These are phyloP conservation scores for Saccharomyces mikatae DNA, from an alignment of 805 yeast genomes.

Conservation along the genomic window DNA sequence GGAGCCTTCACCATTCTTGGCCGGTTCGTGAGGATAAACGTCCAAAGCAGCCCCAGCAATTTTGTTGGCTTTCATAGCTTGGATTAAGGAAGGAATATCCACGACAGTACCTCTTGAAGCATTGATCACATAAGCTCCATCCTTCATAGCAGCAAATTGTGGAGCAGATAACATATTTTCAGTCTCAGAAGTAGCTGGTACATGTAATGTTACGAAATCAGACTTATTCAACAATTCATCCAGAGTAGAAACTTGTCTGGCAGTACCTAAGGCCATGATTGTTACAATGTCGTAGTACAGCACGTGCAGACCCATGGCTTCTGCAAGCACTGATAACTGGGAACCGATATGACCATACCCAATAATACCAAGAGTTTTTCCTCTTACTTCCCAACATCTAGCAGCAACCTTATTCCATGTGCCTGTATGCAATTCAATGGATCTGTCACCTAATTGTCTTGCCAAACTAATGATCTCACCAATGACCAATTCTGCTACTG, in stretches of 20 bases:
- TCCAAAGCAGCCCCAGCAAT: constrained; percentile 94
- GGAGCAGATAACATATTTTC: constrained; percentile 77
- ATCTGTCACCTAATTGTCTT: constrained; percentile 91
- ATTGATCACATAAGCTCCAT: constrained; percentile 84
- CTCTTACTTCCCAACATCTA: constrained; percentile 97
- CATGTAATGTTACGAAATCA: constrained; percentile 86
- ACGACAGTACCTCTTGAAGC: constrained; percentile 96
- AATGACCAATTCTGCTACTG: constrained; percentile 92
- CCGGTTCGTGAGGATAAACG: constrained; percentile 93
- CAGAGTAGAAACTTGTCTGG: constrained; percentile 77
- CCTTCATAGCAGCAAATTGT: constrained; percentile 89
- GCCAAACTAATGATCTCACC: constrained; percentile 88
- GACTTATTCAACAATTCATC: constrained; percentile 69
- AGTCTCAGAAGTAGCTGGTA: constrained; percentile 87
- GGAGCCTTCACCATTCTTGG: constrained; percentile 78
- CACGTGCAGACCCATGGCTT: constrained; percentile 93
- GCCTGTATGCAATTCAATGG: constrained; percentile 87
- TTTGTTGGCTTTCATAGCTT: constrained; percentile 83
- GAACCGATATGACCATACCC: constrained; percentile 98
- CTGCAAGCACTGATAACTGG: constrained; percentile 90
- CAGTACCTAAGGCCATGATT: constrained; percentile 93
- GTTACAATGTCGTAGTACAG: constrained; percentile 80
- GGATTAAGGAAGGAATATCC: constrained; percentile 84
- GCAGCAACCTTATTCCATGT: constrained; percentile 92
- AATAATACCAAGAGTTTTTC: constrained; percentile 88